These are phyloP conservation scores for Trifolium pratense DNA, from an alignment of 306 rosid species.

Conservation along the genomic window DNA sequence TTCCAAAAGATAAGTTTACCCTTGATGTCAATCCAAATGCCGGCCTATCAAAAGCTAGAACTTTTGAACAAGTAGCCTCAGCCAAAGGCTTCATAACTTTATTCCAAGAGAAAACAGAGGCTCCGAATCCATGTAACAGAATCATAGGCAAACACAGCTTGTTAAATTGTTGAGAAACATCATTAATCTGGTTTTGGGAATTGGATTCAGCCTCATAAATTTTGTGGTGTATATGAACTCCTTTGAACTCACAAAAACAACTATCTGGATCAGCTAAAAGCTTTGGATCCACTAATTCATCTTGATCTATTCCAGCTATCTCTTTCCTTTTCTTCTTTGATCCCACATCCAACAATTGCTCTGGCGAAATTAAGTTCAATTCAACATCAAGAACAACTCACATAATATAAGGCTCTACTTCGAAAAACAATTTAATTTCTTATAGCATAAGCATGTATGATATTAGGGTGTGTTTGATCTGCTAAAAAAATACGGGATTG, in stretches of 20 bases:
- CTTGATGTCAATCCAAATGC: slow-evolving; percentile 97
- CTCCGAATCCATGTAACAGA: slow-evolving; percentile 91
- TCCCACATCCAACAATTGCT: slow-evolving; percentile 57
- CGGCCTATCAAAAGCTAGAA: slow-evolving; percentile 95
- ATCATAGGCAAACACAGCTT: slow-evolving; percentile 69
- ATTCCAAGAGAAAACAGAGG: slow-evolving; percentile 90
- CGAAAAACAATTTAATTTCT: background rate
- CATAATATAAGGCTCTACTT: background rate
- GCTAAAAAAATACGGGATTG: too few species aligned
- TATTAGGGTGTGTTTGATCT: too few species aligned
- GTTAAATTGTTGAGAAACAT: slow-evolving; percentile 33
- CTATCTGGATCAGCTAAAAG: slow-evolving; percentile 85
- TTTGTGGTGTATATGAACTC: slow-evolving; percentile 87
- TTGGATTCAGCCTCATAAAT: slow-evolving; percentile 54
- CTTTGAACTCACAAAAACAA: slow-evolving; percentile 78
- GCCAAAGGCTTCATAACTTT: slow-evolving; percentile 82
- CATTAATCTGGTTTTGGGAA: slow-evolving; percentile 9
- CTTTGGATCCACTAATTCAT: slow-evolving; percentile 73
- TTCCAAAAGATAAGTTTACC: slow-evolving; percentile 50
- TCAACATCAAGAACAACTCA: slow-evolving; percentile 1
- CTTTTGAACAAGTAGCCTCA: slow-evolving; percentile 67
- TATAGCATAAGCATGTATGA: background rate
- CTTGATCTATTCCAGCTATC: slow-evolving; percentile 88
- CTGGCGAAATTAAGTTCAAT: slow-evolving; percentile 48
- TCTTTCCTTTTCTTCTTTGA: slow-evolving; percentile 55